A percentile compares a stretch with the other conserved stretches of the same genome.
Conservation (phyloP, 2,329 filamentous ascomycete species). For the Domatiomyces catenatus region DNA sequence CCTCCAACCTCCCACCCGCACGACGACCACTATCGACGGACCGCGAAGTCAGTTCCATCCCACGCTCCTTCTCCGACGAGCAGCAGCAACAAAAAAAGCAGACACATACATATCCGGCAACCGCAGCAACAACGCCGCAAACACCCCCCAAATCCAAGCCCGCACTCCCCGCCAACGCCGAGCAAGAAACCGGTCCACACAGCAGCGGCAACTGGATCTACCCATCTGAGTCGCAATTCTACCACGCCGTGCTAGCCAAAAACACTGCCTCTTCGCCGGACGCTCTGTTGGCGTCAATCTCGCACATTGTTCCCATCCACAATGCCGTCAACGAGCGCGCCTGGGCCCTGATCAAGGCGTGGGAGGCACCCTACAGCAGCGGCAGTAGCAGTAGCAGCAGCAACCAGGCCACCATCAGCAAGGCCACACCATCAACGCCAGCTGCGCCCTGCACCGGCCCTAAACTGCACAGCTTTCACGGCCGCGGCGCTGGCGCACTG, state of each 20-base stretch:
- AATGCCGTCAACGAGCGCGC: slow-evolving; percentile 97
- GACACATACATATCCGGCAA: not conserved
- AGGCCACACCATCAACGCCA: slow-evolving; percentile 37
- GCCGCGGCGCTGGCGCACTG: slow-evolving; percentile 40
- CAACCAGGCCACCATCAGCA: slow-evolving; percentile 39
- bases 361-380: slow-evolving; percentile 42
- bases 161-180: slow-evolving; percentile 49
- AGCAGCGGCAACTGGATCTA: slow-evolving; percentile 86
- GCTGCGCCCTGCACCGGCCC: slow-evolving; percentile 50
- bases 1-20: slow-evolving; percentile 10
- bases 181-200: slow-evolving; percentile 60
- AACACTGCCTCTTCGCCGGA: slow-evolving; percentile 38
- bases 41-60: slow-evolving; percentile 67
- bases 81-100: not conserved
- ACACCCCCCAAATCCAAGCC: slow-evolving; percentile 19
- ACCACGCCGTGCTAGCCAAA: slow-evolving; percentile 90
- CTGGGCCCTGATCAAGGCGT: slow-evolving; percentile 79
- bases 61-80: slow-evolving; percentile 35
- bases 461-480: slow-evolving; percentile 67
- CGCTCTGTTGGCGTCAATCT: slow-evolving; percentile 27
- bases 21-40: slow-evolving; percentile 41
- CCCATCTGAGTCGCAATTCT: slow-evolving; percentile 93
- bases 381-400: not conserved
- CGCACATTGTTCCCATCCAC: slow-evolving; percentile 88
- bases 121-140: slow-evolving; percentile 18